phyloP scores from a whole-genome alignment of 768 basidiomycete genomes.

The Leccinum longicurvipes region DNA sequence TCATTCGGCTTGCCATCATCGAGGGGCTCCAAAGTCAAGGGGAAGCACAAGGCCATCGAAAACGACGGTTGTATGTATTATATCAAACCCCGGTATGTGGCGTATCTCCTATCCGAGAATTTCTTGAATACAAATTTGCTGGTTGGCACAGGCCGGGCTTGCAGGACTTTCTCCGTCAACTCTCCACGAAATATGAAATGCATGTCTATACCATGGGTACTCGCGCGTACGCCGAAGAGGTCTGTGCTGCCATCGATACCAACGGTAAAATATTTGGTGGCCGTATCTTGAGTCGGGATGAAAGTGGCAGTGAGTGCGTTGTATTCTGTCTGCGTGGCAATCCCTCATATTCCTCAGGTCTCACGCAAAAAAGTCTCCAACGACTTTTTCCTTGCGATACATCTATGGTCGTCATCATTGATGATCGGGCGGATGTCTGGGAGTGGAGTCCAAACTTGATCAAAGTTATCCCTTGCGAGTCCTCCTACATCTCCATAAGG shows the following conservation, averaged over 20 bases:
- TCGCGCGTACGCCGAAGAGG: conserved; percentile 92
- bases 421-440: conserved; percentile 98
- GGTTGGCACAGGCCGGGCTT: conserved; percentile 66
- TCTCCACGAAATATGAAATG: conserved; percentile 89
- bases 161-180: conserved; percentile 66
- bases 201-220: conserved; percentile 99
- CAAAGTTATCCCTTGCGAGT: conserved; percentile 92
- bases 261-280: conserved; percentile 81
- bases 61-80: conserved; percentile 92
- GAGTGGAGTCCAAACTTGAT: conserved; percentile 95
- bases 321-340: background rate
- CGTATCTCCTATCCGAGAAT: background rate
- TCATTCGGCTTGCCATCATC: conserved; percentile 47
- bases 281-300: conserved; percentile 88
- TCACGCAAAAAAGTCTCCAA: conserved; percentile 89
- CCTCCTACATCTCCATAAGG: background rate
- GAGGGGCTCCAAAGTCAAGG: conserved; percentile 44
- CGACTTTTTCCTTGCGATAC: conserved; percentile 95
- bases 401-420: conserved; percentile 98
- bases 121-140: background rate
- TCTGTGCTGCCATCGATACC: conserved; percentile 92
- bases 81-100: conserved; percentile 87
- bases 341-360: conserved; percentile 45
- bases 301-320: conserved; percentile 82
- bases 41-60: conserved; percentile 63